phyloP scores from a whole-genome alignment of 345 rosid genomes.

The Salix caprea region DNA sequence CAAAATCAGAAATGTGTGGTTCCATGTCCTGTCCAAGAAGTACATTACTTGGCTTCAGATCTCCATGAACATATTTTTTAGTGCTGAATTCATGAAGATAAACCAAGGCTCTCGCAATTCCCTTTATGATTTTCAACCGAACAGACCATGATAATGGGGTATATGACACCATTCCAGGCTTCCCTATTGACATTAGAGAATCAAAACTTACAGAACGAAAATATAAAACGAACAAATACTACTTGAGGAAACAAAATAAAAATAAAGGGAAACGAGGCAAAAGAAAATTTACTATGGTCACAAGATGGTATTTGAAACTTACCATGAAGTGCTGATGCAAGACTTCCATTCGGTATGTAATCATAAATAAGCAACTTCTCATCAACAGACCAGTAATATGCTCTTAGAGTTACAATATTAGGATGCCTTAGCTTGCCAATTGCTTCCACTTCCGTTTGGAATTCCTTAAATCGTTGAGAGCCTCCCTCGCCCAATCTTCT shows the following conservation, averaged over 20 bases:
- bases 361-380: constrained; percentile 93
- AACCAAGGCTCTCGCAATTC: constrained; percentile 71
- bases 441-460: constrained; percentile 94
- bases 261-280: background rate
- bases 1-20: constrained; percentile 77
- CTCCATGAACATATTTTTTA: constrained; percentile 92
- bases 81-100: constrained; percentile 90
- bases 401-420: constrained; percentile 74
- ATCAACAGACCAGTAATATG: constrained; percentile 96
- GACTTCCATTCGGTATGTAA: constrained; percentile 76
- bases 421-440: constrained; percentile 92
- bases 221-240: background rate
- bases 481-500: constrained; percentile 97
- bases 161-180: constrained; percentile 58
- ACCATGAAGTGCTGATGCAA: constrained; percentile 84
- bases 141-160: constrained; percentile 66
- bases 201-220: background rate
- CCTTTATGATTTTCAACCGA: constrained; percentile 66
- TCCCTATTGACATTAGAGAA: constrained; percentile 46
- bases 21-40: constrained; percentile 80
- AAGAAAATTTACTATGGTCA: background rate
- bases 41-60: constrained; percentile 77
- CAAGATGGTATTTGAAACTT: constrained; percentile 16
- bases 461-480: constrained; percentile 91
- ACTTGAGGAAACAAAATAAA: background rate